Evolutionary conservation across 768 basidiomycete genomes (phyloP), one percentile per base, ranked within the genome.

Genomic region (Panellus pusillus): DNA sequence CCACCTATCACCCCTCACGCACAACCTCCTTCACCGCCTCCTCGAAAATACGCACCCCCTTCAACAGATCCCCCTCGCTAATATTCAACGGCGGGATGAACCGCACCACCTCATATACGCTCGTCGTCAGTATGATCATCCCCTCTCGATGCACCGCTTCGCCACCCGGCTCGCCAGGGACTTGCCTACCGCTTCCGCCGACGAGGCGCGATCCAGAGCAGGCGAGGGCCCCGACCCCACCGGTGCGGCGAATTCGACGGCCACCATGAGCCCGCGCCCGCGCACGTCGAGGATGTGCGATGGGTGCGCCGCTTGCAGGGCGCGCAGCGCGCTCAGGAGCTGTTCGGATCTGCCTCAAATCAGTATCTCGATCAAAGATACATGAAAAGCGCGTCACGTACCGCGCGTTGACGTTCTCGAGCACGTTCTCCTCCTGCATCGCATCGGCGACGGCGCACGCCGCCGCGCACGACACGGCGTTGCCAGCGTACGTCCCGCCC

Each of bases 21-120:
- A 88, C 72, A 44, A 89, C 86, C 60, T 91, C 87, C 66, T 79
- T 76, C 12, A 93, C 79, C 9, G 89, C 83, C 65, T 88, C 79
- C 31, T 64, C 74, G 67, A 92, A 91, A 24, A 91, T 84, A 36
- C 68, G 64, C 53, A 74, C 75, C 0, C 89, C 89, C 65, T 84
- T 83, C 62, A 71, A 76, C 74, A 97, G 72, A 66, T 98, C 92
- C 66, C 77, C 80, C 68, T 82, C 69, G 19, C 79, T 81, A 57
- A 96, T 81, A 66, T 92, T 95, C 63, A 98, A 70, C 14, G 96
- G 83, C 4, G 96, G 96, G 63, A 98, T 98, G 76, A 98, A 97
- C 65, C 94, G 78, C 53, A 97, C 74, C 13, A 88, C 87, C 68
- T 95, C 89, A 68, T 89, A 95, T 20, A 91, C 78, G 46, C 89